Evolutionary conservation across 1,284 basidiomycete species (phyloP).

Genomic region (Macrocystidia cucumis): DNA sequence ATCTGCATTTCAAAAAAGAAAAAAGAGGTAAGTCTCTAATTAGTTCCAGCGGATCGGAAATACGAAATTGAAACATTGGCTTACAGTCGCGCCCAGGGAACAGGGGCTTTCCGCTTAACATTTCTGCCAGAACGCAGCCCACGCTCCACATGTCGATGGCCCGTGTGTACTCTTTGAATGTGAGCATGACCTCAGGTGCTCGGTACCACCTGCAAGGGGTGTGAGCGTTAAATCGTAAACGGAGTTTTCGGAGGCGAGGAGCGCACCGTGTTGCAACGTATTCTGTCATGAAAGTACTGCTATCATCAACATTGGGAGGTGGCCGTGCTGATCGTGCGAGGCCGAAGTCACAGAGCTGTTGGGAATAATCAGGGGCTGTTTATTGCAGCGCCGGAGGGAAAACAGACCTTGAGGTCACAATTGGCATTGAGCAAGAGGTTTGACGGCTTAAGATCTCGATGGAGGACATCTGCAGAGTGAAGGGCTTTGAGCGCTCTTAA

Average conservation of each 20-base stretch:
- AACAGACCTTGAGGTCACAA: conserved; percentile 81
- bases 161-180: conserved; percentile 90
- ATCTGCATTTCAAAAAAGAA: conserved; percentile 34
- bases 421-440: conserved; percentile 92
- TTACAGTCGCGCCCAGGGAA: conserved; percentile 89
- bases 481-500: conserved; percentile 88
- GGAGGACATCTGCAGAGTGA: conserved; percentile 85
- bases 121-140: conserved; percentile 90
- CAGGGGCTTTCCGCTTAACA: conserved; percentile 85
- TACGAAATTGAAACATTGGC: conserved; percentile 7
- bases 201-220: conserved; percentile 82
- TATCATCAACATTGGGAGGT: conserved; percentile 76
- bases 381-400: too few species aligned
- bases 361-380: too few species aligned
- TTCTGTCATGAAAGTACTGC: conserved; percentile 91
- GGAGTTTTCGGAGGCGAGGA: background rate
- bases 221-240: too few species aligned
- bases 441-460: conserved; percentile 88
- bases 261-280: conserved; percentile 85
- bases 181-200: conserved; percentile 93
- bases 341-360: conserved; percentile 86
- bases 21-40: conserved; percentile 3
- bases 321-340: conserved; percentile 80
- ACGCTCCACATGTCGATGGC: conserved; percentile 94
- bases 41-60: too few species aligned